Evolutionary conservation across 2,329 filamentous ascomycete genomes (phyloP).

Genomic region (Triangularia verruculosa): DNA sequence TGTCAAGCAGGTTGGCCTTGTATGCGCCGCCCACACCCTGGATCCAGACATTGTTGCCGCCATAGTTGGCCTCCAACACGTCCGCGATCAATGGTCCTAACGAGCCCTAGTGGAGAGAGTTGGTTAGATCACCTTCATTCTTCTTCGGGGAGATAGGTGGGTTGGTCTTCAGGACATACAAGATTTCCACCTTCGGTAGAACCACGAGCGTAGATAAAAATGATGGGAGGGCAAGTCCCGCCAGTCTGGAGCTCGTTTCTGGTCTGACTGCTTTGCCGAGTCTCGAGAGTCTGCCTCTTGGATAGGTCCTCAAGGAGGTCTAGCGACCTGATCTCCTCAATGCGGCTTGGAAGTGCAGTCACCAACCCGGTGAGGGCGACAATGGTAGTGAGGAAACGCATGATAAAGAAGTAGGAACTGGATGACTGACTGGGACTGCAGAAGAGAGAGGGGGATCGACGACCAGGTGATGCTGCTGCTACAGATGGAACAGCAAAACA

Average conservation of each 20-base stretch:
- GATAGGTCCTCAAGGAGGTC: not conserved
- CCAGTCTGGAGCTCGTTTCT: not conserved
- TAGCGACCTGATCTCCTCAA: not conserved
- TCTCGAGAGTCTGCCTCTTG: not conserved
- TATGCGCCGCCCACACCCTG: conserved; percentile 44
- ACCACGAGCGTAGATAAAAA: conserved; percentile 40
- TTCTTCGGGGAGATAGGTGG: not conserved
- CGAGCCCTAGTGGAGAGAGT: not conserved
- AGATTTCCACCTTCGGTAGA: conserved; percentile 40
- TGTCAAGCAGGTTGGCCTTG: conserved; percentile 20
- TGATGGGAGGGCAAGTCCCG: conserved; percentile 34
- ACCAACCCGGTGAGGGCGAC: not conserved
- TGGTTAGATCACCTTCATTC: not conserved
- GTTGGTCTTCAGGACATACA: conserved; percentile 26
- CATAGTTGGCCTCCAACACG: conserved; percentile 31
- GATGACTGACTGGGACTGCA: not conserved
- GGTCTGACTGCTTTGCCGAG: not conserved
- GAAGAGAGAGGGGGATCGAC: not conserved
- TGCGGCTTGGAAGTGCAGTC: not conserved
- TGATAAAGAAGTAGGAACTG: not conserved
- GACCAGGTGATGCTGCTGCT: not conserved
- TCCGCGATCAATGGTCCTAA: conserved; percentile 32
- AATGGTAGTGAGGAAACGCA: not conserved
- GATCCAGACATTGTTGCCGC: conserved; percentile 35
- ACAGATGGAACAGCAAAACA: not conserved